Percentiles rank a stretch among this genome's conserved stretches.
Evolutionary conservation across 192 early-diverging fungal species (phyloP).

Genomic region (Gigaspora rosea): DNA sequence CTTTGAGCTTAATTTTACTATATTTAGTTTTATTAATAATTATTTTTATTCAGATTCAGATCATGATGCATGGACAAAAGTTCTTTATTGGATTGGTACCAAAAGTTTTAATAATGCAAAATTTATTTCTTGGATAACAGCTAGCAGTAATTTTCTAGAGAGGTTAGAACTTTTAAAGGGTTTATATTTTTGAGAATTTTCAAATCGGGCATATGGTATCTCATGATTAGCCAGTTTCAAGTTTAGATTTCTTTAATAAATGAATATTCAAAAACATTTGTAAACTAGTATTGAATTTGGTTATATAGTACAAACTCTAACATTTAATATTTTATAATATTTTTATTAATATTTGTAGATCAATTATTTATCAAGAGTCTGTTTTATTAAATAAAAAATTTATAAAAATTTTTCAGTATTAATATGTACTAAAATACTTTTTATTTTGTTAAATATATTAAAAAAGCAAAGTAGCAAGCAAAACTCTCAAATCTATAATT

Average conservation of each 20-base stretch:
- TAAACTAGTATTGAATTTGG: background rate
- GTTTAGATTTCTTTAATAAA: conserved; percentile 84
- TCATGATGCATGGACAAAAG: conserved; percentile 89
- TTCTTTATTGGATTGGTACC: conserved; percentile 82
- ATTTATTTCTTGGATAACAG: conserved; percentile 72
- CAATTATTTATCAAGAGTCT: too few relatives aligned
- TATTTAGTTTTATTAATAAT: background rate
- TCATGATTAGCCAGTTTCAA: conserved; percentile 86
- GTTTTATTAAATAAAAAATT: too few relatives aligned
- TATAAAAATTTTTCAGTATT: too few relatives aligned
- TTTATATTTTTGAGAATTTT: conserved; percentile 87
- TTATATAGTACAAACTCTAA: too few relatives aligned
- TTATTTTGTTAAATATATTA: too few relatives aligned
- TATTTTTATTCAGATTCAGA: conserved; percentile 55
- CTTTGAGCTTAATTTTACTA: too few relatives aligned
- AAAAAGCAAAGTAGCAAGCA: too few relatives aligned
- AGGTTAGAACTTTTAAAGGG: conserved; percentile 66
- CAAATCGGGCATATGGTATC: conserved; percentile 92
- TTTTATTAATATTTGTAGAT: too few relatives aligned
- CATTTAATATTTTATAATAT: too few relatives aligned
- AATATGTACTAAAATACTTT: too few relatives aligned
- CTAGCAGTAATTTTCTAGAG: conserved; percentile 55
- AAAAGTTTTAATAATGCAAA: conserved; percentile 64
- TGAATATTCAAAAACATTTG: conserved; percentile 52
- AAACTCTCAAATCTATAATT: too few relatives aligned